A percentile compares a stretch with the other conserved stretches of the same genome.
Evolutionary conservation across 179 eudicot genomes (phyloP).

Genomic region (Camellia oleifera): DNA sequence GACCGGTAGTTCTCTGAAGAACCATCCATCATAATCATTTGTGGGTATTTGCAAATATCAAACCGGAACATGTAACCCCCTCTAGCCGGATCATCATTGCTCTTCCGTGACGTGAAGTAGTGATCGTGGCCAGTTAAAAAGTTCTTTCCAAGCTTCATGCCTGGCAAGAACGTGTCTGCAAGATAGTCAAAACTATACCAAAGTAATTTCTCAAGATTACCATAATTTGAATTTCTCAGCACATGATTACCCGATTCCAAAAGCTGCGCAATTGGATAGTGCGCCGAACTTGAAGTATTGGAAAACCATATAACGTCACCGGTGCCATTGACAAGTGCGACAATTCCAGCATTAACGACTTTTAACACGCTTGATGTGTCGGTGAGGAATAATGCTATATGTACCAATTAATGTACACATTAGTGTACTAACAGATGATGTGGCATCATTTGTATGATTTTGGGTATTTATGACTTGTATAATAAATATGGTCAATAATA

Average conservation of each 20-base stretch:
- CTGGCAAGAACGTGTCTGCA: background rate
- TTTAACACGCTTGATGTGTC: no score
- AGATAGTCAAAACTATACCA: conserved; percentile 10
- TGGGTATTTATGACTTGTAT: no score
- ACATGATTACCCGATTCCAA: conserved; percentile 14
- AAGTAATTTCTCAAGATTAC: background rate
- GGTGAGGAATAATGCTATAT: background rate
- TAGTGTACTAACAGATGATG: no score
- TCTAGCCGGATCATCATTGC: no score
- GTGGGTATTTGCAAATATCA: background rate
- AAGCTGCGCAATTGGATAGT: conserved; percentile 2
- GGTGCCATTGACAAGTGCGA: background rate
- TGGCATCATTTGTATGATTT: no score
- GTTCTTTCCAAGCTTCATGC: conserved; percentile 11
- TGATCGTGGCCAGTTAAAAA: background rate
- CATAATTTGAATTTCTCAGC: background rate
- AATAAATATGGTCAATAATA: no score
- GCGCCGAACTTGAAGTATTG: background rate
- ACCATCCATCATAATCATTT: no score
- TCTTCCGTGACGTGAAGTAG: background rate
- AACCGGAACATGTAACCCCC: background rate
- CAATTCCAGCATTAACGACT: background rate
- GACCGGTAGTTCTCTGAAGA: background rate
- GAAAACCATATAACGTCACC: conserved; percentile 9
- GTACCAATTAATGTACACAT: no score